These are phyloP conservation scores for Daldinia eschscholtzii DNA, from an alignment of 2,329 filamentous ascomycete species.

Conservation along the genomic window DNA sequence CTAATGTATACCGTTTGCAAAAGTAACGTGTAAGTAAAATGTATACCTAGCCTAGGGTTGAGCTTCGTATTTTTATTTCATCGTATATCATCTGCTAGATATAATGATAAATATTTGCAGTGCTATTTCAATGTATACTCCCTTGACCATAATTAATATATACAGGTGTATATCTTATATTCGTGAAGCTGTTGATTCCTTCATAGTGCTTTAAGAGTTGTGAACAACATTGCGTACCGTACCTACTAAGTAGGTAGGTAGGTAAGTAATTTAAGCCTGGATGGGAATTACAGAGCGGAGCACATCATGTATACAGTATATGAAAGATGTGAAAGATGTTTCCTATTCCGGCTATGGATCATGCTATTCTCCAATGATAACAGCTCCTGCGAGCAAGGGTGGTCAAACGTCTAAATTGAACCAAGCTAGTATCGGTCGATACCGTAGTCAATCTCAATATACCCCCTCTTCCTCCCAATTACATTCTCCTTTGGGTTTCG, in stretches of 20 bases:
- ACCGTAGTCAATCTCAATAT: constrained; percentile 20
- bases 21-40: not conserved
- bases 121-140: not conserved
- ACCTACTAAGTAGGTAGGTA: no score
- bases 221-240: constrained; percentile 1
- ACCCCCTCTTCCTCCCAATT: constrained; percentile 15
- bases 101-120: not conserved
- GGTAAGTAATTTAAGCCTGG: no score
- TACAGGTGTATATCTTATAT: no score
- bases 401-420: constrained; percentile 36
- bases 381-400: constrained; percentile 41
- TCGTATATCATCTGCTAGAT: not conserved
- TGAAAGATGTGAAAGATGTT: constrained; percentile 27
- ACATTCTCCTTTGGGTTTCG: constrained; percentile 6
- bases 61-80: not conserved
- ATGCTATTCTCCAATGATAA: constrained; percentile 39
- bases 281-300: not conserved
- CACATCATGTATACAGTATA: constrained; percentile 16
- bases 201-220: not conserved
- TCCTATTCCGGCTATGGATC: constrained; percentile 41
- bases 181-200: not conserved
- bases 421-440: constrained; percentile 29
- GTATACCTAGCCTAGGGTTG: not conserved
- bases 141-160: no score
- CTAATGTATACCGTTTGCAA: constrained; percentile 9